Evolutionary conservation across 1,284 basidiomycete genomes (phyloP), one percentile per base, ranked within the genome.

Genomic region (Irpex sp.): DNA sequence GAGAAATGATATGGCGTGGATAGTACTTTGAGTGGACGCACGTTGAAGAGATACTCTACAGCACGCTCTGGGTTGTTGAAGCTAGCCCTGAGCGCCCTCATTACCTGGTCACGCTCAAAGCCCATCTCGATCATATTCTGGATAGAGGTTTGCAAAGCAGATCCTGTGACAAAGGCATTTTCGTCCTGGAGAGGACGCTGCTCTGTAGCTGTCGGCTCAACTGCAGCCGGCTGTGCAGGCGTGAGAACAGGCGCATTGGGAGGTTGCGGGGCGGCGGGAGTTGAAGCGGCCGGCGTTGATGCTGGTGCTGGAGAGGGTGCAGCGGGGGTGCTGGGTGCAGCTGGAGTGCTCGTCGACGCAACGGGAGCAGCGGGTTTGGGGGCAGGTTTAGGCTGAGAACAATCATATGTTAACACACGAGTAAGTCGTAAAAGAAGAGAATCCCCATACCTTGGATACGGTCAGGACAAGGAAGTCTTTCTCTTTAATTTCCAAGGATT

Each of bases 381-480:
- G 37, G 58, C 51, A 2, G 87, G 80, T 75, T 91, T 88, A 21
- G 86, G 87, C 85, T 89, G 66, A 51, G 44, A 51, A 62, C n/a
- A 31, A 61, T 34, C 57, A 47, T 36, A 34, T 57, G 58, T 48
- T 34, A 34, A 54, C 6, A 40, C 40, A 44, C 37, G 19, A 31
- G 5, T 19, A 47, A 13, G 36, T 15, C 11, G 40, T 13, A 47
- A 2, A 47, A 47, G 11, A 2, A 9, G 4, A 51, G 51, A 55
- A 9, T 26, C 36, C 60, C 73, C 79, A 65, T 68, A 96, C 95
- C 87, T 98, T 99, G 61, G 94, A 89, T 55, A 98, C 93, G 97
- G 99, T 99, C 57, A 99, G 86, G 17, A 99, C 97, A 64, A 99
- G 82, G 81, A 99, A 99, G 76, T 98, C 97, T 81, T 98, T 99